Conservation (phyloP, 169 alveolate species). For the Plasmodium relictum region DNA sequence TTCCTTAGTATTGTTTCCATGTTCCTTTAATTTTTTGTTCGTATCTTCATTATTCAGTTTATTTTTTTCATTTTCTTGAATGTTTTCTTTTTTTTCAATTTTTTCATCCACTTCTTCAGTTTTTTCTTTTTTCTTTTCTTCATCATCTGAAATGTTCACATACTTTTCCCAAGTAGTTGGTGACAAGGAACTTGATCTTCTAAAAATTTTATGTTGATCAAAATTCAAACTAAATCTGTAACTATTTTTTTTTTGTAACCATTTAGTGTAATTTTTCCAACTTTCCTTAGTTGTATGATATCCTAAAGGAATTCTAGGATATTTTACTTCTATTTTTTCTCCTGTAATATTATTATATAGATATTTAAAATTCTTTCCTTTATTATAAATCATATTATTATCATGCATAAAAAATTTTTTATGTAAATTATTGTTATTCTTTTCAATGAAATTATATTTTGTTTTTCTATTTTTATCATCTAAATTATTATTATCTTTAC, state of each 20-base stretch:
- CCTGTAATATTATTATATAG: slow-evolving; percentile 44
- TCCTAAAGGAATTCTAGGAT: slow-evolving; percentile 42
- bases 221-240: slow-evolving; percentile 54
- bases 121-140: slow-evolving; percentile 18
- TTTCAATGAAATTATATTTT: neutral
- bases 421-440: neutral
- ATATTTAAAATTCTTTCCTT: slow-evolving; percentile 24
- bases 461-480: neutral
- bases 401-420: slow-evolving; percentile 17
- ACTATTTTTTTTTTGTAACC: slow-evolving; percentile 70
- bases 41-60: neutral
- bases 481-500: neutral
- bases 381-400: neutral
- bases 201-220: slow-evolving; percentile 64
- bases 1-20: no score
- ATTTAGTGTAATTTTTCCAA: slow-evolving; percentile 56
- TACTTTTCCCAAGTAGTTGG: slow-evolving; percentile 67
- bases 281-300: slow-evolving; percentile 58
- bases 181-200: slow-evolving; percentile 54
- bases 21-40: no score
- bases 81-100: slow-evolving; percentile 13
- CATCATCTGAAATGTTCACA: slow-evolving; percentile 26
- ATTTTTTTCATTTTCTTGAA: neutral
- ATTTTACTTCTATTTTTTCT: slow-evolving; percentile 63
- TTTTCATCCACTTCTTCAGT: neutral